phyloP scores from a whole-genome alignment of 495 filamentous ascomycete genomes.

The Penicillium desertorum region DNA sequence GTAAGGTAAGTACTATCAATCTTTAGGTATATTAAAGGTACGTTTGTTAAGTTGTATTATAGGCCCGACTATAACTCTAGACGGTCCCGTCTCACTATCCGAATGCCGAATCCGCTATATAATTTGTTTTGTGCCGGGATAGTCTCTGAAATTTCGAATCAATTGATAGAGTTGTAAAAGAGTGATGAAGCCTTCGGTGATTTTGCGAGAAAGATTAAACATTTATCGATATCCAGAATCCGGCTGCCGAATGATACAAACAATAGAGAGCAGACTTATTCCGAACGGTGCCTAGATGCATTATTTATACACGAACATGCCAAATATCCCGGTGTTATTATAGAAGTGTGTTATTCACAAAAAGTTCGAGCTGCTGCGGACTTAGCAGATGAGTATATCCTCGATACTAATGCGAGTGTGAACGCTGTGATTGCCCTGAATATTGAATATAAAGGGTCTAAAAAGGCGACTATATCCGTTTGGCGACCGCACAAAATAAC shows the following conservation, averaged over 20 bases:
- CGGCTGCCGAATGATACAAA: constrained; percentile 12
- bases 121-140: constrained; percentile 19
- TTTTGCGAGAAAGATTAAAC: constrained; percentile 22
- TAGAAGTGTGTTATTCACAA: constrained; percentile 40
- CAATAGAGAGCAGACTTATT: constrained; percentile 13
- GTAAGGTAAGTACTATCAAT: constrained; percentile 16
- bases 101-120: constrained; percentile 26
- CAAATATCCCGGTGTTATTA: constrained; percentile 31
- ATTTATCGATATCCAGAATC: constrained; percentile 16
- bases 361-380: constrained; percentile 28
- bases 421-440: constrained; percentile 32
- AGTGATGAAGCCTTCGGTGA: constrained; percentile 4
- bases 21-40: constrained; percentile 1
- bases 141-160: constrained; percentile 8
- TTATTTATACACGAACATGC: constrained; percentile 30
- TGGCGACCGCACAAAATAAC: constrained; percentile 9
- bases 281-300: constrained; percentile 29
- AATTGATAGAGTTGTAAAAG: constrained; percentile 12
- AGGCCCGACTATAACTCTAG: constrained; percentile 24
- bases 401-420: constrained; percentile 29
- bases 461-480: constrained; percentile 19
- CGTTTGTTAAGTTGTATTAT: constrained; percentile 10
- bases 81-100: constrained; percentile 20
- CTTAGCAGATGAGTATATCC: constrained; percentile 36
- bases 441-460: constrained; percentile 28